These are phyloP conservation scores for Apiotrichum domesticum DNA, from an alignment of 1,284 basidiomycete genomes.

Conservation along the genomic window DNA sequence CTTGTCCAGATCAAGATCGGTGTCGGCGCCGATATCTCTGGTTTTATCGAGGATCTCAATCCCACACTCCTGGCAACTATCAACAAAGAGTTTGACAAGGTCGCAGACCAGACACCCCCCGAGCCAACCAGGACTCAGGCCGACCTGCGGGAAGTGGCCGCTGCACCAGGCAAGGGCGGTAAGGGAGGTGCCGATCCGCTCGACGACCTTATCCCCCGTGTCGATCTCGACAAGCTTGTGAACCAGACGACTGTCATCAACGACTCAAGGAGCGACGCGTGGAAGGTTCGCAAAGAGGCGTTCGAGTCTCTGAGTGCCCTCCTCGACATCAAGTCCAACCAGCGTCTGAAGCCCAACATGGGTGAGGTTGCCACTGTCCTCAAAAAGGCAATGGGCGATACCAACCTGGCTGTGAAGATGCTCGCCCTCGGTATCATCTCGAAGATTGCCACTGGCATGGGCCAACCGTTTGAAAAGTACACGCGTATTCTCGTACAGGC, in stretches of 20 bases:
- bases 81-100: constrained; percentile 86
- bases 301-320: constrained; percentile 77
- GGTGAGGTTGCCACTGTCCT: constrained; percentile 88
- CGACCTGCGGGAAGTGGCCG: constrained; percentile 58
- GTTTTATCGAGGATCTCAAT: constrained; percentile 89
- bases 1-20: constrained; percentile 88
- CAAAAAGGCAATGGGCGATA: constrained; percentile 82
- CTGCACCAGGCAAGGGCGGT: constrained; percentile 45
- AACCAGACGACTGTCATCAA: constrained; percentile 75
- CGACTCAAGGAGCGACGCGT: constrained; percentile 83
- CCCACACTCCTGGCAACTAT: constrained; percentile 90
- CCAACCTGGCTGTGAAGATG: constrained; percentile 87
- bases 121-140: constrained; percentile 70
- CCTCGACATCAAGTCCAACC: constrained; percentile 83
- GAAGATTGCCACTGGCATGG: constrained; percentile 88
- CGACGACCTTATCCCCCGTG: constrained; percentile 90
- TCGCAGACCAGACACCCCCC: constrained; percentile 70
- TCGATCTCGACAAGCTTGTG: constrained; percentile 83
- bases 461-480: constrained; percentile 88
- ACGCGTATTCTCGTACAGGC: constrained; percentile 69
- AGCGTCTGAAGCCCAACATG: constrained; percentile 84
- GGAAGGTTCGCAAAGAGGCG: constrained; percentile 96
- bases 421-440: constrained; percentile 85
- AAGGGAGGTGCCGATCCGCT: constrained; percentile 60
- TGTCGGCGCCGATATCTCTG: constrained; percentile 83